phyloP scores from a whole-genome alignment of 164 flowering plant species.

The Vitis riparia region DNA sequence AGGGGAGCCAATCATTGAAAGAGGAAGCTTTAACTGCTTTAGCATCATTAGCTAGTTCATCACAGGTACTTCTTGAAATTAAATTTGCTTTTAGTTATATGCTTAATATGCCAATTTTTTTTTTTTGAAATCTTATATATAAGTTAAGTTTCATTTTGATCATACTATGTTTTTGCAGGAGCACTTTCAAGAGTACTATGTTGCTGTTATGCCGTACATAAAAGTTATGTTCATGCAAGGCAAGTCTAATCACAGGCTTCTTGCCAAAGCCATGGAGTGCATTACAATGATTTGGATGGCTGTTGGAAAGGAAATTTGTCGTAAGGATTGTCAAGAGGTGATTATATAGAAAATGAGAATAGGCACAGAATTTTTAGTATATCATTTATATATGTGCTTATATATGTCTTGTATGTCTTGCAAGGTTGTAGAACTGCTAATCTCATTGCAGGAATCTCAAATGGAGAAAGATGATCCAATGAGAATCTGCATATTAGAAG shows the following conservation, averaged over 20 bases:
- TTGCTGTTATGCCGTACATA: constrained; percentile 95
- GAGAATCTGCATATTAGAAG: constrained; percentile 97
- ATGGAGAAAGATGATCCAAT: constrained; percentile 98
- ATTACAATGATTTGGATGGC: constrained; percentile 99
- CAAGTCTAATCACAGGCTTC: constrained; percentile 97
- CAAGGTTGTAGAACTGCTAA: constrained; percentile 97
- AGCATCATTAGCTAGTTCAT: constrained; percentile 99
- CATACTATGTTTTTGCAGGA: constrained; percentile 44
- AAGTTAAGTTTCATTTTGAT: not conserved
- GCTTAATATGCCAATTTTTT: no score
- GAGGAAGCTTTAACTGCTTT: constrained; percentile 99
- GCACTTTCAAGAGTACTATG: constrained; percentile 94
- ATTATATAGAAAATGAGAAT: no score
- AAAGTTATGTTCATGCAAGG: constrained; percentile 85
- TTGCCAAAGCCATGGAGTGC: constrained; percentile 99
- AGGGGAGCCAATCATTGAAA: constrained; percentile 97
- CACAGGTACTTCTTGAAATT: constrained; percentile 59
- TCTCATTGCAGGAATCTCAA: constrained; percentile 94
- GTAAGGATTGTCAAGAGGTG: no score
- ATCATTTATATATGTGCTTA: constrained; percentile 22
- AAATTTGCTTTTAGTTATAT: no score
- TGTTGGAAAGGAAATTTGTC: constrained; percentile 82
- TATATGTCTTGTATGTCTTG: constrained; percentile 7
- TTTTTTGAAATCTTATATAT: not conserved
- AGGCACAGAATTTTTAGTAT: constrained; percentile 7